Evolutionary conservation across 495 filamentous ascomycete species (phyloP).

Genomic region (Bacidia gigantensis): DNA sequence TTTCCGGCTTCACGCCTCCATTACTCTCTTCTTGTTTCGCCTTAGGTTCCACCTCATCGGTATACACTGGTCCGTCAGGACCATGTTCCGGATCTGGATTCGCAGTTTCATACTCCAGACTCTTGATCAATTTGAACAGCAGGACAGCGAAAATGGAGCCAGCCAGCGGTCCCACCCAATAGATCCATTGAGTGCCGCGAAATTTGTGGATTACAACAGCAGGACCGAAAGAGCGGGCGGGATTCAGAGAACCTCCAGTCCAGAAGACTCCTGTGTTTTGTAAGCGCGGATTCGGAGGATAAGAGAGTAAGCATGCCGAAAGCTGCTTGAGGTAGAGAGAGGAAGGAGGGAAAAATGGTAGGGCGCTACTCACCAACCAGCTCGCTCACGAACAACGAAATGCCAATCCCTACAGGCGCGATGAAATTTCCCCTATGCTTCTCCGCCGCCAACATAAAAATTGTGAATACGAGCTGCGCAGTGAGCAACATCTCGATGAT

Average conservation of each 20-base stretch:
- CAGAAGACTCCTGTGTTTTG: conserved; percentile 43
- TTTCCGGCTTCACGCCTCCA: too few species aligned
- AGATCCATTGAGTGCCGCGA: conserved; percentile 32
- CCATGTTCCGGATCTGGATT: conserved; percentile 57
- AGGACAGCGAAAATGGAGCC: conserved; percentile 52
- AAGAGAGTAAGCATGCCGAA: too few species aligned
- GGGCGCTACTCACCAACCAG: conserved; percentile 17
- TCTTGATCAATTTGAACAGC: conserved; percentile 54
- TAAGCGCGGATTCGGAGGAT: neutral
- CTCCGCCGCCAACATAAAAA: conserved; percentile 43
- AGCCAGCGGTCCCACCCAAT: conserved; percentile 52
- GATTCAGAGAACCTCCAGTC: conserved; percentile 48
- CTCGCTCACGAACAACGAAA: conserved; percentile 39
- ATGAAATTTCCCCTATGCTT: conserved; percentile 35
- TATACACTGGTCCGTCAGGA: neutral
- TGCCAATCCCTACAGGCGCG: conserved; percentile 32
- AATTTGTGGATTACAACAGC: conserved; percentile 11
- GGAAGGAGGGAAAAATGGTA: neutral
- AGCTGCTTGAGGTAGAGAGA: neutral
- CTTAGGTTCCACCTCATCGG: too few species aligned
- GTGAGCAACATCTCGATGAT: conserved; percentile 44
- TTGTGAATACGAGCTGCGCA: conserved; percentile 38
- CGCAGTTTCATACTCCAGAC: conserved; percentile 34
- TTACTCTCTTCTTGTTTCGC: too few species aligned
- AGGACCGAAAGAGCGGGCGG: conserved; percentile 29